phyloP scores from a whole-genome alignment of 2,329 filamentous ascomycete genomes.

The Colletotrichum chlorophyti region DNA sequence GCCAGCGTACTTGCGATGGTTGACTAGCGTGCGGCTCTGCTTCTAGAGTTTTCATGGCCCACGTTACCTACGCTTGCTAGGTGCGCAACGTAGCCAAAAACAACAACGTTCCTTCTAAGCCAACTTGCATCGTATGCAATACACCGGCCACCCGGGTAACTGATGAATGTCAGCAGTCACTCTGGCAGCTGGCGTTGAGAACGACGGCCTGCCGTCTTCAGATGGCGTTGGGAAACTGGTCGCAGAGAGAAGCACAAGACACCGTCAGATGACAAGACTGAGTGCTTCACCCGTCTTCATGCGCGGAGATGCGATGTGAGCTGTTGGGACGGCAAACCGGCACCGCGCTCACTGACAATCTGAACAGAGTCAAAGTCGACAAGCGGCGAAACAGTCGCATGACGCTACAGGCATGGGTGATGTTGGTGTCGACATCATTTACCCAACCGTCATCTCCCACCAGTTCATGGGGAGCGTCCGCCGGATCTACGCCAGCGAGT shows the following conservation, averaged over 20 bases:
- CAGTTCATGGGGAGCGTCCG: no score
- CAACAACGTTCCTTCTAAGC: neutral
- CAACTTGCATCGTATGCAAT: no score
- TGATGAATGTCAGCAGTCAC: neutral
- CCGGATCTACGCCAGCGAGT: no score
- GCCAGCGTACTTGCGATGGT: neutral
- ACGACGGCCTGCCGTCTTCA: conserved; percentile 3
- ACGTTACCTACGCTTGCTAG: neutral
- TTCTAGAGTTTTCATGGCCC: neutral
- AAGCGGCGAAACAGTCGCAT: neutral
- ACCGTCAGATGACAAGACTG: conserved; percentile 24
- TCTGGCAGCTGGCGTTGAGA: conserved; percentile 15
- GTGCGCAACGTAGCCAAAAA: conserved; percentile 4
- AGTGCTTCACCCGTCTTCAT: conserved; percentile 2
- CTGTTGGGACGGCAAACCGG: conserved; percentile 15
- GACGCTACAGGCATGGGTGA: neutral
- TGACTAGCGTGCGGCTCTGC: neutral
- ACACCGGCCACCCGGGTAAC: no score
- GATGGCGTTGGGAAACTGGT: conserved; percentile 17
- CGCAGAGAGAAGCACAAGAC: conserved; percentile 3
- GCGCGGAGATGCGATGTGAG: neutral
- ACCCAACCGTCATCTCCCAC: no score
- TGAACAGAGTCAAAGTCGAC: neutral
- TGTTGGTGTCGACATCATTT: no score
- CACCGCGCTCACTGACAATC: neutral